phyloP scores from a whole-genome alignment of 306 rosid species.

The Amphicarpaea edgeworthii region DNA sequence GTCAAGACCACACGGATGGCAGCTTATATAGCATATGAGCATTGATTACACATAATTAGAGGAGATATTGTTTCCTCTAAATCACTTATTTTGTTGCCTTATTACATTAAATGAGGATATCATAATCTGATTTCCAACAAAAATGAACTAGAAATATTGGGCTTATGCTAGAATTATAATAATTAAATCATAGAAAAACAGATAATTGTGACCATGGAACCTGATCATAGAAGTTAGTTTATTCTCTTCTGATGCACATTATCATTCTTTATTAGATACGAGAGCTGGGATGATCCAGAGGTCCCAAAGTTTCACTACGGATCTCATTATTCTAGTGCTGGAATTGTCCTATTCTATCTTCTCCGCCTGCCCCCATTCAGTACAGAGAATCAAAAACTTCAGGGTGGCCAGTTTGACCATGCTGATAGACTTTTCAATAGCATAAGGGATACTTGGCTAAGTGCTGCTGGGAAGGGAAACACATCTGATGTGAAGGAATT shows the following conservation, averaged over 20 bases:
- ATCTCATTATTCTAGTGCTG: slow-evolving; percentile 99
- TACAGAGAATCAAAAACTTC: slow-evolving; percentile 94
- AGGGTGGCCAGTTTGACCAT: slow-evolving; percentile 99
- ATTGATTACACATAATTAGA: too few species aligned
- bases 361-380: slow-evolving; percentile 98
- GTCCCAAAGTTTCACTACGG: slow-evolving; percentile 99
- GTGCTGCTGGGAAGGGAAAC: slow-evolving; percentile 99
- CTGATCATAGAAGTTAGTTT: slow-evolving; percentile 26
- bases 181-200: slow-evolving; percentile 2
- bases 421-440: slow-evolving; percentile 99
- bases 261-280: slow-evolving; percentile 63
- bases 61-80: too few species aligned
- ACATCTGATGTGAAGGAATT: slow-evolving; percentile 99
- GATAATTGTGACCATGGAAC: slow-evolving; percentile 10
- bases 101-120: too few species aligned
- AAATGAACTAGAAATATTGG: slow-evolving; percentile 3
- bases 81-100: too few species aligned
- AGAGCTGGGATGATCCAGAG: slow-evolving; percentile 99
- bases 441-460: slow-evolving; percentile 92
- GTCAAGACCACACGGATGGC: too few species aligned
- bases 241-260: slow-evolving; percentile 19
- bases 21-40: too few species aligned
- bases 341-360: slow-evolving; percentile 97
- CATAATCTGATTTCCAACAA: background rate
- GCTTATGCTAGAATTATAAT: slow-evolving; percentile 15